Base-by-base conservation (phyloP, 495 filamentous ascomycete species). In the Xylaria intraflava region DNA sequence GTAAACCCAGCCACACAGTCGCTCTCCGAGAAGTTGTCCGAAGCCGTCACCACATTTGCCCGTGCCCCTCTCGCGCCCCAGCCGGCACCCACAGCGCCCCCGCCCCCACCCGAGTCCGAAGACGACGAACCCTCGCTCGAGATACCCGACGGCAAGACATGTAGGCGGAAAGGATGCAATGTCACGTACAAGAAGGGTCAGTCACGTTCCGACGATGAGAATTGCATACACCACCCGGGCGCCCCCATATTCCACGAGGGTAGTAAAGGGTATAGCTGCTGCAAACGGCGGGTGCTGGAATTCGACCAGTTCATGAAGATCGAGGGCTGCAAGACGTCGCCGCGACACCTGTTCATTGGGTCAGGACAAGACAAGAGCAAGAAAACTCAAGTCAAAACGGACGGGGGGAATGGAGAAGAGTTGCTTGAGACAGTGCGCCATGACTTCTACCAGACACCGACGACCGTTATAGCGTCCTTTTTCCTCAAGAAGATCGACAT, bases 241-340 rank as follows among this genome's bases (percentile, higher is more conserved):
- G 78, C 73, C 6, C 87, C 91, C 23, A 81, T 97, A 56, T 98
- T 98, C 71, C 93, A 98, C 69, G 93, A 98, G 74, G 93, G 92
- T 20, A 91, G 85, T 68, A 98, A 98, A 74, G 93, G 93, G 8
- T 98, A 92, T 79, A 88, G 82, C 23, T 98, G 93, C 77, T 98
- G 93, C 74, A 97, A 97, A 80, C 76, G 87, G 60, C 81, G 89
- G 17, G 93, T 98, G 45, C 76, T 98, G 22, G 93, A 98, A 65
- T 98, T 98, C 63, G 93, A 98, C 67, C 85, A 97, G 70, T 98
- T 98, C 69, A 82, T 98, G 84, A 90, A 86, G 70, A 90, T 98
- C 44, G 81, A 87, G 47, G 93, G 93, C 1, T 98, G 93, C 71
- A 82, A 82, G 63, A 86, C 86, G 26, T 92, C 90, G 67, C 75